Base-by-base conservation (phyloP, 1,139 yeast genomes). In the Trichomonascaceae sp. region DNA sequence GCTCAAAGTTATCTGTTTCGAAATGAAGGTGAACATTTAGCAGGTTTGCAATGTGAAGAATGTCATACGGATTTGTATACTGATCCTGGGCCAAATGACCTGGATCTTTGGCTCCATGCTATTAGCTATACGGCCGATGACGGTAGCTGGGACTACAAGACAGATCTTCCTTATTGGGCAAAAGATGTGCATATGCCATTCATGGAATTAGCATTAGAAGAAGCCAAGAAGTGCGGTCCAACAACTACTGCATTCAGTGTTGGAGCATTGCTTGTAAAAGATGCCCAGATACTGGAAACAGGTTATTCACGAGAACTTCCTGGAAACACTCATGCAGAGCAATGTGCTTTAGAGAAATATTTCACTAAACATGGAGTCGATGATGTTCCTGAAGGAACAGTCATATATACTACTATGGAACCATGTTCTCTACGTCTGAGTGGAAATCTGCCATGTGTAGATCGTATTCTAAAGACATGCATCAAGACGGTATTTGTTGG, bases 311-410 rank as follows among this genome's bases (percentile, higher is more conserved):
- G 99, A 56, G 99, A 95, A 67, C 72, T 93, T 2, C 88, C 87
- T 17, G 99, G 99, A 0, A 95, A 95, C 67, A 95, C 99, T 0
- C 99, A 95, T 69, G 99, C 99, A 1, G 99, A 95, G 66, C 97
- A 95, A 66, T 86, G 95, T 73, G 97, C 97, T 0, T 69, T 95
- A 55, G 87, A 84, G 47, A 95, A 95, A 68, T 86, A 84, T 62
- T 82, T 76, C 61, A 52, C 66, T 19, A 61, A 64, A n/a, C 57
- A 61, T 36, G 79, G 80, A 2, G 61, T 64, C 1, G 39, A 56
- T 3, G 74, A 73, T 3, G 76, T 89, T 0, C 97, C 98, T 0
- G 67, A 65, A 17, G 96, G 96, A 0, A 82, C 96, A 0, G 89
- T 86, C 46, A 71, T 93, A 12, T 95, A 88, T 69, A 93, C 99